These are phyloP conservation scores for Fusarium chaquense DNA, from an alignment of 2,329 filamentous ascomycete genomes.

Conservation along the genomic window DNA sequence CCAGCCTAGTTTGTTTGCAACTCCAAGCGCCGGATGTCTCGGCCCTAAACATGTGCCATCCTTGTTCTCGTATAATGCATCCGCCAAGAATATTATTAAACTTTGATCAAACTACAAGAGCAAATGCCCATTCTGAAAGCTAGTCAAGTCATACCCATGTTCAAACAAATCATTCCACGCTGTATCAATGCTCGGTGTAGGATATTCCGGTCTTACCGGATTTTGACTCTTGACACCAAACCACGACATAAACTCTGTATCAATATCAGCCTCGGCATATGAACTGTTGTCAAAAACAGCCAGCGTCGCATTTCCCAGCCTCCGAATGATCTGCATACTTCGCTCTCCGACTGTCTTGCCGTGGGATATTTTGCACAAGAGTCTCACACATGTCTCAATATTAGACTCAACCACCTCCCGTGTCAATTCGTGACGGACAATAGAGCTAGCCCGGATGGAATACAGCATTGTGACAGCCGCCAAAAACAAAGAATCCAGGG, in stretches of 20 bases:
- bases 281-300: slow-evolving; percentile 37
- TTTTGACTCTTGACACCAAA: slow-evolving; percentile 43
- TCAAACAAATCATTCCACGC: slow-evolving; percentile 45
- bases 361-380: slow-evolving; percentile 40
- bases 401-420: slow-evolving; percentile 42
- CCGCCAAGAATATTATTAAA: background rate
- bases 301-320: slow-evolving; percentile 40
- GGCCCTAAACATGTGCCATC: background rate
- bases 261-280: slow-evolving; percentile 34
- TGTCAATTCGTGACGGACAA: slow-evolving; percentile 32
- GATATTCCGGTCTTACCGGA: slow-evolving; percentile 35
- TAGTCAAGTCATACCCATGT: slow-evolving; percentile 40
- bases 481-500: slow-evolving; percentile 37
- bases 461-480: slow-evolving; percentile 43
- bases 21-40: background rate
- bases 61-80: background rate
- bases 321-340: slow-evolving; percentile 34
- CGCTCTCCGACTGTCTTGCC: slow-evolving; percentile 38
- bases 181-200: slow-evolving; percentile 42
- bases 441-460: slow-evolving; percentile 35
- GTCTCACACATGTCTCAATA: slow-evolving; percentile 36
- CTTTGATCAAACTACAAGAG: background rate
- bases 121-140: slow-evolving; percentile 35
- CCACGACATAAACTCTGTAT: slow-evolving; percentile 46
- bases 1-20: background rate